Conservation (phyloP, 768 basidiomycete species). For the Boletus tomentosulus region DNA sequence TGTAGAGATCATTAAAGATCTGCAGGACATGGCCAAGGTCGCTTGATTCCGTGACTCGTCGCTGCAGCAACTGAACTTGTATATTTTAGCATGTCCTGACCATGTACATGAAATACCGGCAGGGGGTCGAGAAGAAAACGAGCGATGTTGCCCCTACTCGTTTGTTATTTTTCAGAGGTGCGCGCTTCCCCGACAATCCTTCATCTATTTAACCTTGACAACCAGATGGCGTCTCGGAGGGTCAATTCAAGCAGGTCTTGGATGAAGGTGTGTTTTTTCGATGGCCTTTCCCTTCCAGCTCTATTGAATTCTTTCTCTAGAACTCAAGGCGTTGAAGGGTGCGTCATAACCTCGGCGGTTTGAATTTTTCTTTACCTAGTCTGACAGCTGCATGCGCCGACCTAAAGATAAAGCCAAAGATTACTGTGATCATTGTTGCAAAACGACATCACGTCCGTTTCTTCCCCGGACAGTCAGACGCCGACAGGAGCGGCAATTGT, state of each 20-base stretch:
- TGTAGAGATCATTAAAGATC: constrained; percentile 72
- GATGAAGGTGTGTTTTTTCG: constrained; percentile 45
- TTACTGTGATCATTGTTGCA: constrained; percentile 77
- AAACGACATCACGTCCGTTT: constrained; percentile 51
- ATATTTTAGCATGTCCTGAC: constrained; percentile 44
- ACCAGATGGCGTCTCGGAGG: constrained; percentile 53
- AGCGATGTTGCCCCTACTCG: constrained; percentile 50
- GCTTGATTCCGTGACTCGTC: background rate
- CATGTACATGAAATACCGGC: constrained; percentile 59
- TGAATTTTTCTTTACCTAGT: constrained; percentile 3
- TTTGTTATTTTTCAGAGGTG: constrained; percentile 75
- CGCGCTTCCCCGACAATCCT: constrained; percentile 1
- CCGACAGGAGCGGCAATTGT: constrained; percentile 68
- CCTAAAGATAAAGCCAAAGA: constrained; percentile 54
- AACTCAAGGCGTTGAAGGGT: constrained; percentile 61
- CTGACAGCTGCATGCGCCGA: constrained; percentile 57
- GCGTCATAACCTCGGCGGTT: constrained; percentile 4
- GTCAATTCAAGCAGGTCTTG: constrained; percentile 46
- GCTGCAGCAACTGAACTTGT: constrained; percentile 9
- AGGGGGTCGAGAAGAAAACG: constrained; percentile 46
- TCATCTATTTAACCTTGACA: constrained; percentile 2
- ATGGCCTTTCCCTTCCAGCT: too few species aligned
- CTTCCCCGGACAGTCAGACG: constrained; percentile 48
- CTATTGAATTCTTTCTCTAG: constrained; percentile 29
- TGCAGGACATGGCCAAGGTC: constrained; percentile 63